These are phyloP conservation scores for Daedalea quercina DNA, from an alignment of 768 basidiomycete genomes.

Conservation along the genomic window DNA sequence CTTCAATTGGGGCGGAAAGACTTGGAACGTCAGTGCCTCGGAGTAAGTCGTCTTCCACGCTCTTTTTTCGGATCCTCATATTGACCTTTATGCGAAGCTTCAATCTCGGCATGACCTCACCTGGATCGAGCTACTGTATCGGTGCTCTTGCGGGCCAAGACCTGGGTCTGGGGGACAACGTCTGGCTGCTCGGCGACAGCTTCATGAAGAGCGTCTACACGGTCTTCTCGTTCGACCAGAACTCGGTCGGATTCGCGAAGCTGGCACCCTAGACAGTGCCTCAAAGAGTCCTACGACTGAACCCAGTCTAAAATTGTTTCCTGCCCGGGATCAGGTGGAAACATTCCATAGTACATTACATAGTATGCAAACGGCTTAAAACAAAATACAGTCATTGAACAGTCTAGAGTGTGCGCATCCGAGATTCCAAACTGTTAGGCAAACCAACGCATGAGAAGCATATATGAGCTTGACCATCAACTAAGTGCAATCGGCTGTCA, in stretches of 20 bases:
- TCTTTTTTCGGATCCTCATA: neutral
- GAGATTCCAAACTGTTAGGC: too few relatives aligned
- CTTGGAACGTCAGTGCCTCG: constrained; percentile 10
- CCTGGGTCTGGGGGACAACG: constrained; percentile 3
- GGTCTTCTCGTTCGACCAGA: constrained; percentile 11
- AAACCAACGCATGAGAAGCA: too few relatives aligned
- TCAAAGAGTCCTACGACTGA: too few relatives aligned
- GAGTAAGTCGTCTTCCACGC: constrained; percentile 1
- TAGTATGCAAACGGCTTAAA: too few relatives aligned
- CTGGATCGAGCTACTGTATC: constrained; percentile 3
- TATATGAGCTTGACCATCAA: too few relatives aligned
- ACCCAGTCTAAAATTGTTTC: too few relatives aligned
- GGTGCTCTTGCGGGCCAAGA: constrained; percentile 4
- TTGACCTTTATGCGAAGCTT: constrained; percentile 1
- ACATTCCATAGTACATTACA: too few relatives aligned
- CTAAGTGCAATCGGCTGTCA: too few relatives aligned
- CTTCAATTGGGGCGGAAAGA: constrained; percentile 14
- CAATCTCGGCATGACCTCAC: constrained; percentile 8
- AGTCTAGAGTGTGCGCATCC: too few relatives aligned
- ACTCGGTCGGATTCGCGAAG: constrained; percentile 13
- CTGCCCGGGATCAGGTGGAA: too few relatives aligned
- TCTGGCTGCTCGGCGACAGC: constrained; percentile 10
- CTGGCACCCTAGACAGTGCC: too few relatives aligned
- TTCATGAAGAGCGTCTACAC: constrained; percentile 19
- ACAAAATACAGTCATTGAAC: too few relatives aligned